Base-by-base conservation (phyloP, 1,284 basidiomycete species). In the Inonotus obliquus region DNA sequence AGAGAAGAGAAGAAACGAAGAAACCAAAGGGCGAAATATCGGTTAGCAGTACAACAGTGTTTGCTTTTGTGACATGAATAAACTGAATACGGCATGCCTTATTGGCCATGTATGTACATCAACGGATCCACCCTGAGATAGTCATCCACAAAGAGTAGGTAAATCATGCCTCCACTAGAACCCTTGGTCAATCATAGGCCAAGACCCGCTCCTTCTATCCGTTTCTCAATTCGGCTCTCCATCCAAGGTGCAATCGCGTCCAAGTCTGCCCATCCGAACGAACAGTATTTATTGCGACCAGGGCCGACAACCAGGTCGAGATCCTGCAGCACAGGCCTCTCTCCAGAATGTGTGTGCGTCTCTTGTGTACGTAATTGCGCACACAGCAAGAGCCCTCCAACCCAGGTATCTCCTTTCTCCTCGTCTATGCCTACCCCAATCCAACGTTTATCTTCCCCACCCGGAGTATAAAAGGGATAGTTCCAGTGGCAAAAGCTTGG, bases 211-310 rank as follows among this genome's bases (percentile, higher is more conserved):
- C 89, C 89, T 63, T 84, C 78, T 65, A 91, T 85, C 68, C 76
- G 80, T 69, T 78, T 84, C 37, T 81, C 80, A 64, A 89, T 77
- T 59, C 75, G 75, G 59, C 83, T 81, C 62, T 83, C 80, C 75
- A 92, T 79, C 90, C 89, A 92, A 5, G 89, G 90, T 41, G 89
- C 87, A 63, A 91, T 82, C 32, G 83, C 80, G 68, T 78, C 77
- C 45, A 92, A 73, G 72, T 92, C 90, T 32, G 75, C 73, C 82
- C 84, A 89, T 1, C 78, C 79, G 64, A 92, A 83, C 7, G 88
- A 89, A 5, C 81, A 81, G 69, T 85, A 91, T 57, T 85, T 86
- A 29, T 75, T 76, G 32, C 81, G 77, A 49, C 80, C 79, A 2
- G 77, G 70, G 14, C 79, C 81, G 35, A 73, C 67, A 39, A 83